Evolutionary conservation across 331 rosid species (phyloP), one percentile per base, ranked within the genome.

Genomic region (Saraca asoca): DNA sequence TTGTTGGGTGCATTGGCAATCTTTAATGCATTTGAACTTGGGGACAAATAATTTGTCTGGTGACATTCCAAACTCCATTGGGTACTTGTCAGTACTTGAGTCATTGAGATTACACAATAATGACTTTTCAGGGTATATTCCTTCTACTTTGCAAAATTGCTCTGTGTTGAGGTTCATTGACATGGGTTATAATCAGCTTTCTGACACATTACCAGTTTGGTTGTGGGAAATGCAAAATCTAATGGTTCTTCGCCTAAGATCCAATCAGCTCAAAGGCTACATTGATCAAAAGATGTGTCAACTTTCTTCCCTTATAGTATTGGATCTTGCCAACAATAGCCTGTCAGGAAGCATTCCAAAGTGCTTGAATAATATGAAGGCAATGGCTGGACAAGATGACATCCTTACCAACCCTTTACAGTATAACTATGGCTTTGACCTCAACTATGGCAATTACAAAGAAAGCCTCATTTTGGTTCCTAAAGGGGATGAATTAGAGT

Each of bases 271-370:
- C 29, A 35, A 34, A 9, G 84, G 82, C 5, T 6, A 7, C 4
- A 60, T 77, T 1, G 51, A 73, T 41, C 4, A 8, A 0, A 57
- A 62, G 5, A 17, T 70, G 11, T 70, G 88, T 7, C 60, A 55
- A 13, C 80, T 79, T 51, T 34, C 60, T 5, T 37, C 55, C 8
- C 80, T 83, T 8, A 70, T 72, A 52, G 75, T n/a, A n/a, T n/a
- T n/a, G n/a, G n/a, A n/a, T n/a, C n/a, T n/a, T n/a, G n/a, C n/a
- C n/a, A n/a, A n/a, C 12, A 77, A 79, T 34, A 69, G 52, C 9
- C 51, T 79, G 0, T 60, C 70, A 4, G 80, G 79, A 37, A 16
- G 51, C 29, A 73, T 83, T 24, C 88, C 85, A 61, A 62, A 16
- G 11, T 78, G 82, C 42, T 61, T 79, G 24, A 50, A 70, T 18